Base-by-base conservation (phyloP, 169 alveolate genomes). In the Cryptosporidium sp. region DNA sequence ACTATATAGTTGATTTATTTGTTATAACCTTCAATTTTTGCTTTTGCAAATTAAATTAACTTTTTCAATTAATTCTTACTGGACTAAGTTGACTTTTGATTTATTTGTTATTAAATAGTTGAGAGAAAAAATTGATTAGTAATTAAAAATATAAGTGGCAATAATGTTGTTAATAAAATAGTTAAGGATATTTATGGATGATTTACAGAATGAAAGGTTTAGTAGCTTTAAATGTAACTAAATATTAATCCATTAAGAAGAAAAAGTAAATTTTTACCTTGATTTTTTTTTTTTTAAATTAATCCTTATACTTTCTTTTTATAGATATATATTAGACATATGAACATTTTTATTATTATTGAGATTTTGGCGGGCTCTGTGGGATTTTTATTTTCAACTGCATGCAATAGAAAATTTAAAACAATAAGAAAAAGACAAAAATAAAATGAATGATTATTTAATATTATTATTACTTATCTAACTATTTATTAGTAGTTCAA, bases 401-500 rank as follows among this genome's bases (percentile, higher is more conserved):
- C 80, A 69, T 69, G 80, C 61, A 69, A 69, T 42, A 2, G 21
- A 2, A 48, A 51, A 26, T 14, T 23, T 16, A 10, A n/a, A 42
- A 14, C 48, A 42, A 29, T 21, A 31, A 73, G 58, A 26, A 3
- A 6, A 56, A 53, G 10, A 56, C 12, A 0, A 12, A 31, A 35
- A 31, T 26, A 8, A 31, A 6, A 73, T 3, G 3, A 16, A 45
- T 45, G 56, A 33, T 3, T 53, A 56, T 16, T 31, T 16, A 37
- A 6, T 23, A 52, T 60, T 14, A 48, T 48, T 48, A 3, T 44
- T 44, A 1, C 18, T 48, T 14, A 14, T 48, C 18, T 56, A 85
- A 18, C 70, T 52, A 61, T 86, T 92, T 21, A 80, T 70, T 33
- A 86, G 69, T 33, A 85, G 84, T 53, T 87, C 87, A 18, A 87